These are phyloP conservation scores for Lasiodiplodia sp. DNA, from an alignment of 2,329 filamentous ascomycete genomes.

Conservation along the genomic window DNA sequence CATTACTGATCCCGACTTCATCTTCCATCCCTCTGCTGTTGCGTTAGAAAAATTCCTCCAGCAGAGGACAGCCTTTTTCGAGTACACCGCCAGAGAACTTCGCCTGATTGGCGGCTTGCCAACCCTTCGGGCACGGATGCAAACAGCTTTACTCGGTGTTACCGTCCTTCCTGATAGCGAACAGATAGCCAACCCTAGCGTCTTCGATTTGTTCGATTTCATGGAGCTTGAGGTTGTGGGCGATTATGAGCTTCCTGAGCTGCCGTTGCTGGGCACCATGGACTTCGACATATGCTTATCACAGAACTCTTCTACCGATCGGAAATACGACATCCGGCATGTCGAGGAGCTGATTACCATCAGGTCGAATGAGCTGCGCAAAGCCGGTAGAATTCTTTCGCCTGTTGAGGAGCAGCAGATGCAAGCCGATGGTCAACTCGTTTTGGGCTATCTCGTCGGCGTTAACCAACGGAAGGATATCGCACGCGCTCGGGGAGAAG, in stretches of 20 bases:
- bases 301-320: slow-evolving; percentile 23
- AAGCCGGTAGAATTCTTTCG: slow-evolving; percentile 44
- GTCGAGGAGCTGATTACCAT: slow-evolving; percentile 77
- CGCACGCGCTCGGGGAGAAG: slow-evolving; percentile 63
- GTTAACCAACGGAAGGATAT: slow-evolving; percentile 56
- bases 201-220: slow-evolving; percentile 96
- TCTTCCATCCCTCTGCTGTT: slow-evolving; percentile 70
- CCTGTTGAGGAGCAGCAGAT: slow-evolving; percentile 42
- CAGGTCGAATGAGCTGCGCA: slow-evolving; percentile 68
- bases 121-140: slow-evolving; percentile 52
- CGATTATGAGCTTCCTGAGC: slow-evolving; percentile 57
- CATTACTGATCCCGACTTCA: slow-evolving; percentile 69
- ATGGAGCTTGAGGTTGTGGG: slow-evolving; percentile 68
- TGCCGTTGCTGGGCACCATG: slow-evolving; percentile 69
- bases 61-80: slow-evolving; percentile 77
- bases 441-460: slow-evolving; percentile 12
- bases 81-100: slow-evolving; percentile 86
- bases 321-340: slow-evolving; percentile 73
- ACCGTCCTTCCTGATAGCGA: slow-evolving; percentile 72
- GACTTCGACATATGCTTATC: slow-evolving; percentile 68
- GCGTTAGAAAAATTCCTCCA: slow-evolving; percentile 80
- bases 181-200: slow-evolving; percentile 71
- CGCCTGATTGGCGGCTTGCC: slow-evolving; percentile 76
- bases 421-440: slow-evolving; percentile 62
- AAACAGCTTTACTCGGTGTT: slow-evolving; percentile 77